Base-by-base conservation (phyloP, 78 protist species). In the Cyanophora paradoxa region DNA sequence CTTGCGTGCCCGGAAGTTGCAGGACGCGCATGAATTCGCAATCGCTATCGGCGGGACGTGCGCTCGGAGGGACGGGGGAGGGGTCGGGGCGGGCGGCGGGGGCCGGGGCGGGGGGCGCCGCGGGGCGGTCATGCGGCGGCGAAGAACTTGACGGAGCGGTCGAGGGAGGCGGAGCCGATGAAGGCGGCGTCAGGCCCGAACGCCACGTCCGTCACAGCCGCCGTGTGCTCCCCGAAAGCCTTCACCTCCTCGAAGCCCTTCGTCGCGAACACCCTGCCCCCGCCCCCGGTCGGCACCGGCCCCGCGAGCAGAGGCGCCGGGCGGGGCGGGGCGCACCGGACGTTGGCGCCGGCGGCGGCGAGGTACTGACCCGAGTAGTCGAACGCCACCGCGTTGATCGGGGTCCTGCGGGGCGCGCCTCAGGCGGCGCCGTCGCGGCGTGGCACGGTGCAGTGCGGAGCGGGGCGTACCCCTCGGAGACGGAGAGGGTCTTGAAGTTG, bases 331-430 rank as follows among this genome's bases (percentile, higher is more conserved):
- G 57, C 28, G 40, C n/a, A 48, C n/a, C 31, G 7, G 33, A 26
- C 28, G 1, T 4, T 44, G 30, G 42, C 79, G 13, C 48, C 68
- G 0, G 66, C 76, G n/a, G 14, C 37, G 42, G 71, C 68, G 44
- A 79, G 75, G 64, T 82, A 86, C 39, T 22, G 40, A 24, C 94
- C 93, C 30, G 67, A 42, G 58, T 26, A 31, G 74, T 92, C 96
- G 41, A 83, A 89, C 2, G 66, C 42, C 30, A 84, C 50, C 22
- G 37, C 14, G 41, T 14, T 4, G 30, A 80, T 52, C 2, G 68
- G 28, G 48, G 69, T 19, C 34, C 20, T 7, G 69, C 41, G 6
- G 41, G 16, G 52, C 24, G 69, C 50, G 34, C 31, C 69, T 4
- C 26, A 39, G 7, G 39, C 41, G 22, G 69, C 4, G n/a, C n/a